Conservation (phyloP, 2,329 filamentous ascomycete species). For the Cadophora sp. region DNA sequence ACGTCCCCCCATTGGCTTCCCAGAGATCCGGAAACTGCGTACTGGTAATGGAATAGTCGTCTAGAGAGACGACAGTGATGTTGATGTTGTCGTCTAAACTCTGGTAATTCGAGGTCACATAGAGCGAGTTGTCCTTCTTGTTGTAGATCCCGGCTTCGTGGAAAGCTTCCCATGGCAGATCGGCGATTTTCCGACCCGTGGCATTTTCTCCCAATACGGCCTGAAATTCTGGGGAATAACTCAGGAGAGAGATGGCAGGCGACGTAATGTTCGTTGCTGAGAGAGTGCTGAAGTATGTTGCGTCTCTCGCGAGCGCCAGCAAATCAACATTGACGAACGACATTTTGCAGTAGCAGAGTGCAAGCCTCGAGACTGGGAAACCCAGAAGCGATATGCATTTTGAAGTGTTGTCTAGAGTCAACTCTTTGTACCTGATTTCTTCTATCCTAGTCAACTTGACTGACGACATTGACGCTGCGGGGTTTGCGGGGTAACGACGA, state of each 20-base stretch:
- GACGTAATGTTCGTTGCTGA: slow-evolving; percentile 13
- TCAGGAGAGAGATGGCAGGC: slow-evolving; percentile 17
- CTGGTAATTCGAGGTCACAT: slow-evolving; percentile 18
- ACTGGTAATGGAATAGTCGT: slow-evolving; percentile 21
- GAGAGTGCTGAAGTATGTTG: slow-evolving; percentile 18
- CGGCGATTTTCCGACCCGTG: slow-evolving; percentile 15
- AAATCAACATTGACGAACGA: slow-evolving; percentile 17
- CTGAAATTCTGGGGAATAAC: slow-evolving; percentile 13
- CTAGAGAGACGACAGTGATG: slow-evolving; percentile 20
- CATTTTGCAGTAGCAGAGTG: neutral
- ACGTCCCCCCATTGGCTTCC: slow-evolving; percentile 18
- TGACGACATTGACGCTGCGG: slow-evolving; percentile 6
- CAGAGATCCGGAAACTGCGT: slow-evolving; percentile 15
- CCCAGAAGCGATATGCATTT: no score
- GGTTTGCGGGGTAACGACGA: slow-evolving; percentile 7
- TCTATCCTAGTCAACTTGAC: neutral
- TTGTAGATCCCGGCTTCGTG: slow-evolving; percentile 23
- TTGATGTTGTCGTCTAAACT: slow-evolving; percentile 18
- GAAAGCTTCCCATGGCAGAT: slow-evolving; percentile 23
- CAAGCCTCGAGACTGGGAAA: neutral
- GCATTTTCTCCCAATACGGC: slow-evolving; percentile 16
- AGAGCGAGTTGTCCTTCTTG: slow-evolving; percentile 21
- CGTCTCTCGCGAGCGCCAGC: slow-evolving; percentile 21
- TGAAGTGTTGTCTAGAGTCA: neutral
- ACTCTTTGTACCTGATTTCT: neutral